A percentile compares a stretch with the other conserved stretches of the same genome.
Conservation (phyloP, 257 asterid species). For the Solanum appendiculatum region DNA sequence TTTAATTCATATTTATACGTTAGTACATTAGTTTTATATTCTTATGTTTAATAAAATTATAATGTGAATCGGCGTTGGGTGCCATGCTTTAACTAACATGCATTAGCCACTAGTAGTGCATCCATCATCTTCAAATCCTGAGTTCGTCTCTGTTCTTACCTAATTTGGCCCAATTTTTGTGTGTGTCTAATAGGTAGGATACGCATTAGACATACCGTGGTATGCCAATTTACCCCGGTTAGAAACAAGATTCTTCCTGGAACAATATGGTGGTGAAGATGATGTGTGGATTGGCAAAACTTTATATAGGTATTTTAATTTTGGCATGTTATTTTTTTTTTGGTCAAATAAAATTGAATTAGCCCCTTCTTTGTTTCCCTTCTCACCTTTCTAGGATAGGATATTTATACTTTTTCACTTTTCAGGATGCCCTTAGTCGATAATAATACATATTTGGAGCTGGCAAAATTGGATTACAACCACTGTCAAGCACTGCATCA, state of each 20-base stretch:
- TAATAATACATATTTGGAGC: conserved; percentile 51
- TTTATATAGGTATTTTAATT: conserved; percentile 45
- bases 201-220: conserved; percentile 69
- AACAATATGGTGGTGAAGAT: conserved; percentile 73
- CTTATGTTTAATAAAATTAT: too few species aligned
- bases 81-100: too few species aligned
- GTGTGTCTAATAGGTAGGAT: conserved; percentile 39
- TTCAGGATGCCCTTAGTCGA: conserved; percentile 69
- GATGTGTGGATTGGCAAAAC: conserved; percentile 97
- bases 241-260: conserved; percentile 58
- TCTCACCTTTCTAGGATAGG: background rate
- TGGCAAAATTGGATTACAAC: conserved; percentile 66
- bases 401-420: background rate
- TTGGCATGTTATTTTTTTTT: background rate
- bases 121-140: too few species aligned
- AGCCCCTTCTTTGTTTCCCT: background rate
- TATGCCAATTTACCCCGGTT: conserved; percentile 64
- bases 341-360: background rate
- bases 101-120: too few species aligned
- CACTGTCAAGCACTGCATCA: conserved; percentile 59
- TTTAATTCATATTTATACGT: too few species aligned
- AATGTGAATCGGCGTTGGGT: too few species aligned
- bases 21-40: too few species aligned
- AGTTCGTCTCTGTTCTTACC: too few species aligned
- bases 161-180: background rate